Evolutionary conservation across 1,284 basidiomycete species (phyloP), one percentile per base, ranked within the genome.

Genomic region (Limonomyces culmigenus): DNA sequence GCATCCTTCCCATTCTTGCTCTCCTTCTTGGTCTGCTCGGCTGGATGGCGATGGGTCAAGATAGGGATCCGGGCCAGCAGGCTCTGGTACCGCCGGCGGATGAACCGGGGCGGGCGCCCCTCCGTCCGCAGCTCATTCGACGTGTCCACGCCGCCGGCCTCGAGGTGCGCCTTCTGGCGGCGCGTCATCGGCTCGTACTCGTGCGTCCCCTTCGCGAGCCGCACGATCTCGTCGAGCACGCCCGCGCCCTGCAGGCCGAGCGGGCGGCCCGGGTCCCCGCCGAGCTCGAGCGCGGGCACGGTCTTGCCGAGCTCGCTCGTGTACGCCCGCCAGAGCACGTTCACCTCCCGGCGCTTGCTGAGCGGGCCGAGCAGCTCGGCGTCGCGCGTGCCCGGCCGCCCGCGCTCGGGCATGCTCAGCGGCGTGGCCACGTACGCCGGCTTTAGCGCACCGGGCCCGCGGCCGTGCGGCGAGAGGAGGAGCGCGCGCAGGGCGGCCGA

Each of bases 251-350:
- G 67, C 40, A 70, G 56, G 19, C 61, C 64, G 38, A 65, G n/a
- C n/a, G n/a, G n/a, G n/a, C n/a, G n/a, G n/a, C n/a, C n/a, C n/a
- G 55, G 51, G 34, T 56, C 51, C n/a, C n/a, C n/a, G n/a, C n/a
- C n/a, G n/a, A n/a, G n/a, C n/a, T n/a, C n/a, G 23, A 84, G 48
- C 3, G 80, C 79, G 18, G 74, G 70, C 12, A 54, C 47, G 6
- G 76, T 50, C 45, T 70, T 75, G 44, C 59, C 65, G 43, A 58
- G 57, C 47, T 81, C 69, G 3, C 42, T 40, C 10, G 51, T 58
- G 51, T 73, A 84, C 47, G 63, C 80, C 14, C 72, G 64, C 68
- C 74, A 67, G n/a, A 68, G 68, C 35, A 74, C 63, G 50, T 87
- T 86, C 29, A 70, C 63, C 47, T 80, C 67, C 29, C 80, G 67